Evolutionary conservation across 2,329 filamentous ascomycete genomes (phyloP), one percentile per base, ranked within the genome.

Genomic region (Zymoseptoria ardabiliae): DNA sequence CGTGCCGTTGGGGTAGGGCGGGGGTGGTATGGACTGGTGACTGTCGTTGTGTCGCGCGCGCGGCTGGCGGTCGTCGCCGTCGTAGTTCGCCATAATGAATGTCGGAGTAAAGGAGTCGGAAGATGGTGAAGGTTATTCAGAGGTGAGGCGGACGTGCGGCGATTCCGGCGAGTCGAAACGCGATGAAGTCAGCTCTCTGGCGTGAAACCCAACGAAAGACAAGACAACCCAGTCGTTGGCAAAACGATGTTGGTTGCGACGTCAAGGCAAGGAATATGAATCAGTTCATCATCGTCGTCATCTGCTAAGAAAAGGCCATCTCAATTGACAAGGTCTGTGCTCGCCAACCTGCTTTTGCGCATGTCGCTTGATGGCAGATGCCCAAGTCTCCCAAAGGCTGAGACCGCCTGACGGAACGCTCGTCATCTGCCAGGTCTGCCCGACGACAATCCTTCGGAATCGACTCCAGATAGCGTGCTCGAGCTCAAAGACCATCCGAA

Each of bases 1-100:
- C 51, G 30, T 41, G 57, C 54, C 45, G 53, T 54, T 45, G 53
- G 57, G 57, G 48, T 56, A 56, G 23, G 58, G 58, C 13, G 49
- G 22, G 9, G 11, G 11, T 13, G 51, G 51, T 11, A 22, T 21
- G 19, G 20, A 21, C 19, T 21, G 41, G 56, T 52, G 57, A 19
- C 51, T 49, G 57, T 52, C 57, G 22, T 52, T 30, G 22, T 54
- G 58, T 23, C 41, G 58, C 7, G 30, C n/a, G 50, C 58, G 58
- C 22, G 58, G 54, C 19, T 51, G 23, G 30, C 50, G 30, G 13
- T 56, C 21, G 58, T 59, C 54, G 51, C 35, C 51, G 41, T 53
- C 45, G 41, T 52, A 35, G 49, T 57, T 52, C 41, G 55, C 55
- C 55, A 57, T 57, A 49, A 23, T 50, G 19, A 9, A 9, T 30